A percentile compares a stretch with the other conserved stretches of the same genome.
These are phyloP conservation scores for Darksidea phi DNA, from an alignment of 495 filamentous ascomycete species.

Conservation along the genomic window DNA sequence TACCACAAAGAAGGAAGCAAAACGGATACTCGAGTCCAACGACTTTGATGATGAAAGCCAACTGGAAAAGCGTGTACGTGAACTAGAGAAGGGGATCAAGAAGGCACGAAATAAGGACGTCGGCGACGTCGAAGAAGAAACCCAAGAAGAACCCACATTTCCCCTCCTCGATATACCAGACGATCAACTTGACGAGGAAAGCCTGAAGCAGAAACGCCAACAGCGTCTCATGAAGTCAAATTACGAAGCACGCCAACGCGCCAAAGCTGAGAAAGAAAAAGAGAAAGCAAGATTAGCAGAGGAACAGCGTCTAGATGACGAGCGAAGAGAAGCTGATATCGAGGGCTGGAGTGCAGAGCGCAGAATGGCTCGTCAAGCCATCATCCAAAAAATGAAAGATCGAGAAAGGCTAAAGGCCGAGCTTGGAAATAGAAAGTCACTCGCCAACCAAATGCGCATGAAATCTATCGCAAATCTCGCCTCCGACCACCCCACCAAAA, in stretches of 20 bases:
- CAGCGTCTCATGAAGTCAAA: slow-evolving; percentile 91
- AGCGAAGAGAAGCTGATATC: slow-evolving; percentile 77
- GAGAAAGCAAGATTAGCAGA: slow-evolving; percentile 82
- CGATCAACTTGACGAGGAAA: slow-evolving; percentile 87
- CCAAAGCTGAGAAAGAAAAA: slow-evolving; percentile 91
- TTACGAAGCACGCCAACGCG: slow-evolving; percentile 84
- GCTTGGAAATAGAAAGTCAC: slow-evolving; percentile 89
- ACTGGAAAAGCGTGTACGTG: slow-evolving; percentile 75
- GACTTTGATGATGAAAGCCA: slow-evolving; percentile 87
- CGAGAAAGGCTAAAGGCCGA: slow-evolving; percentile 88
- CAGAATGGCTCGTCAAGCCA: slow-evolving; percentile 64
- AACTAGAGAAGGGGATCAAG: slow-evolving; percentile 84
- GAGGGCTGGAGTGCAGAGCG: slow-evolving; percentile 84
- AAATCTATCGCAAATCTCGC: slow-evolving; percentile 96
- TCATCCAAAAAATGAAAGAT: slow-evolving; percentile 86
- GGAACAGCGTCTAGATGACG: slow-evolving; percentile 76
- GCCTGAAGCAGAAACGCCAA: slow-evolving; percentile 83
- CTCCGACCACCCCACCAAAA: slow-evolving; percentile 75
- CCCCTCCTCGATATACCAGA: slow-evolving; percentile 86
- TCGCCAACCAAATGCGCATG: slow-evolving; percentile 95
- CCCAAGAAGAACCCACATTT: slow-evolving; percentile 76
- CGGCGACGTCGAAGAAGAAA: slow-evolving; percentile 75
- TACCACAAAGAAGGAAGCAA: slow-evolving; percentile 82
- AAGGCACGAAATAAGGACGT: slow-evolving; percentile 89
- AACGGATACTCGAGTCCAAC: slow-evolving; percentile 79